Conservation (phyloP, 2,329 filamentous ascomycete species). For the Magnaporthales sp. region DNA sequence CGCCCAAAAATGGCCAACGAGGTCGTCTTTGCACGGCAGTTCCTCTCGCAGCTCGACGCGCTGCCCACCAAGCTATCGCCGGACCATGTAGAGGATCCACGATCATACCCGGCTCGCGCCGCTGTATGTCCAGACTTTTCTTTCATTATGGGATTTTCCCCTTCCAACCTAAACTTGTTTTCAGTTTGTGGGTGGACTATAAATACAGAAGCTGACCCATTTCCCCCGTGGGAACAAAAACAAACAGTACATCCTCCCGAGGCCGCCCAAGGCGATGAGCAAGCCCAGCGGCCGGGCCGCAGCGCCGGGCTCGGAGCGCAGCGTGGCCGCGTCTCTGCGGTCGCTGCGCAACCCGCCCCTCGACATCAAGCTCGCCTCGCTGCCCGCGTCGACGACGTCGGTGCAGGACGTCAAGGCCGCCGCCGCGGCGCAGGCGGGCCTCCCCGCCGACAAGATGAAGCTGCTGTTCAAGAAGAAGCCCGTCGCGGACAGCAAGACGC, state of each 20-base stretch:
- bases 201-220: slow-evolving; percentile 9
- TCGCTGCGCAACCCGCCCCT: slow-evolving; percentile 69
- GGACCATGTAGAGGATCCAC: slow-evolving; percentile 84
- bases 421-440: slow-evolving; percentile 53
- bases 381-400: slow-evolving; percentile 55
- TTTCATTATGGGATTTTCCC: background rate
- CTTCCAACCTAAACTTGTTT: background rate
- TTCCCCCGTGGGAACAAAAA: background rate
- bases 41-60: slow-evolving; percentile 71
- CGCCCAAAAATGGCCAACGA: slow-evolving; percentile 33
- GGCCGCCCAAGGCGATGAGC: slow-evolving; percentile 50
- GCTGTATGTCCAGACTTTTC: slow-evolving; percentile 50
- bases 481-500: slow-evolving; percentile 63
- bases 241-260: slow-evolving; percentile 61
- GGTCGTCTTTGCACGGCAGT: slow-evolving; percentile 73
- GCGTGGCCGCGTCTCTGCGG: slow-evolving; percentile 55
- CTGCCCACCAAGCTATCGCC: slow-evolving; percentile 73
- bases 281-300: slow-evolving; percentile 32
- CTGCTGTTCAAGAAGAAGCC: slow-evolving; percentile 84
- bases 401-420: slow-evolving; percentile 69
- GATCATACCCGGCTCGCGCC: slow-evolving; percentile 64
- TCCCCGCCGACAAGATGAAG: slow-evolving; percentile 73
- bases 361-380: slow-evolving; percentile 55
- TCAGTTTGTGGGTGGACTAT: no score
- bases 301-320: slow-evolving; percentile 43